Percentiles rank a stretch among this genome's conserved stretches.
Evolutionary conservation across 257 asterid genomes (phyloP).

Genomic region (Lycium ferocissimum): DNA sequence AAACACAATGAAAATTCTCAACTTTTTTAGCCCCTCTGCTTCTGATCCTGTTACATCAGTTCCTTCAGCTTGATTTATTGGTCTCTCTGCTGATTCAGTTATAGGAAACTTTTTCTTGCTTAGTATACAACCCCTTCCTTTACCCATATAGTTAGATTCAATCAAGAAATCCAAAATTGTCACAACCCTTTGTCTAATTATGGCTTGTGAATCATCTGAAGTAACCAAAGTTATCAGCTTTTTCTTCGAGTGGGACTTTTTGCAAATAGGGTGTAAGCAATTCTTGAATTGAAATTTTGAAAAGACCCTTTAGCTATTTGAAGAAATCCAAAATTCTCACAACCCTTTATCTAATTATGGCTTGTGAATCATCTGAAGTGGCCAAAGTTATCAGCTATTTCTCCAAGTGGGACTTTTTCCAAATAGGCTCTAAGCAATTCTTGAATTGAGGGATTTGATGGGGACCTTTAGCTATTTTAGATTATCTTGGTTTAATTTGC

Average conservation of each 20-base stretch:
- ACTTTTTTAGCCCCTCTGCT: constrained; percentile 29
- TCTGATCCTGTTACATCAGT: constrained; percentile 22
- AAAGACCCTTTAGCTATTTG: background rate
- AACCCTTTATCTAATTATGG: background rate
- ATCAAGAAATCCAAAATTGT: background rate
- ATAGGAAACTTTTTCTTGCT: constrained; percentile 64
- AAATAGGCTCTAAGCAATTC: background rate
- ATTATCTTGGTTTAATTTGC: background rate
- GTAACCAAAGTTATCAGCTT: background rate
- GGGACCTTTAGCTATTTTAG: background rate
- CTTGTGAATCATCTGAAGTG: background rate
- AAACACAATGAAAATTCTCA: constrained; percentile 72
- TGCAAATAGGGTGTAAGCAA: background rate
- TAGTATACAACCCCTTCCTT: constrained; percentile 94
- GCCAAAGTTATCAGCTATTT: background rate
- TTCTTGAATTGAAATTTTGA: background rate
- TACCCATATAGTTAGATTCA: constrained; percentile 63
- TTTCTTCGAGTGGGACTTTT: background rate
- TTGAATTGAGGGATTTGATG: background rate
- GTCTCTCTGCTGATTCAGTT: constrained; percentile 29
- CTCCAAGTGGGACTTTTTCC: background rate
- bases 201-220: background rate
- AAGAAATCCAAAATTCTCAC: background rate
- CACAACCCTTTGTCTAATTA: background rate
- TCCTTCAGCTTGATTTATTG: constrained; percentile 16